phyloP scores from a whole-genome alignment of 768 basidiomycete species.

The Mycena galericulata region DNA sequence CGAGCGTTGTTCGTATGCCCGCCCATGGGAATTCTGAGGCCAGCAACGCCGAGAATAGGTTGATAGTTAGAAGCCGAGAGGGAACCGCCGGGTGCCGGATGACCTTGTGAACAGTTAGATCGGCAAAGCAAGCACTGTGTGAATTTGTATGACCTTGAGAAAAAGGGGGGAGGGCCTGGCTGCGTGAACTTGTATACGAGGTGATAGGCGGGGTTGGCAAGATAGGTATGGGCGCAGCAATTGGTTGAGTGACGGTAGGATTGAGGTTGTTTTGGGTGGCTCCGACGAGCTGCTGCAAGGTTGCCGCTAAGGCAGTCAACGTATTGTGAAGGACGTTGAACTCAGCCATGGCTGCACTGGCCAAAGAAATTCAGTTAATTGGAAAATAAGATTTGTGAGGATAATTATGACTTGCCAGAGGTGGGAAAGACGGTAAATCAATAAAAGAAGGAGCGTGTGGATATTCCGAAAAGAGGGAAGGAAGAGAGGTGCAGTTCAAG shows the following conservation, averaged over 20 bases:
- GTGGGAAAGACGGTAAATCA: not conserved
- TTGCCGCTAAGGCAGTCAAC: not conserved
- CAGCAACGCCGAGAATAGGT: constrained; percentile 11
- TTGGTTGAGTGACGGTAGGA: not conserved
- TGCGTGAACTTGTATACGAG: constrained; percentile 15
- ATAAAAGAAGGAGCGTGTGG: not conserved
- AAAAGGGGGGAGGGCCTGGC: constrained; percentile 2
- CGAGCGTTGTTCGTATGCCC: constrained; percentile 16
- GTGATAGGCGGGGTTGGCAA: constrained; percentile 3
- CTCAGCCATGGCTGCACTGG: not conserved
- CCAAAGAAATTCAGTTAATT: not conserved
- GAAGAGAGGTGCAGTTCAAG: too few relatives aligned
- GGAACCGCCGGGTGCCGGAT: not conserved
- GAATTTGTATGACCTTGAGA: constrained; percentile 9
- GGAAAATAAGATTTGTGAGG: not conserved
- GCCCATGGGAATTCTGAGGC: constrained; percentile 5
- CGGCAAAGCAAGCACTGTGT: too few relatives aligned
- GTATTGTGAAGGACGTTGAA: not conserved
- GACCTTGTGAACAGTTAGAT: too few relatives aligned
- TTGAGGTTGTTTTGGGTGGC: not conserved
- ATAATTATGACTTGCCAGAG: not conserved
- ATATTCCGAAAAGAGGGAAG: too few relatives aligned
- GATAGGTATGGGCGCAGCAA: not conserved
- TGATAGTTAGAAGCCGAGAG: not conserved
- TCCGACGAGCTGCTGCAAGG: not conserved